Evolutionary conservation across 2,329 filamentous ascomycete species (phyloP).

Genomic region (Phyllosticta paracitricarpa): DNA sequence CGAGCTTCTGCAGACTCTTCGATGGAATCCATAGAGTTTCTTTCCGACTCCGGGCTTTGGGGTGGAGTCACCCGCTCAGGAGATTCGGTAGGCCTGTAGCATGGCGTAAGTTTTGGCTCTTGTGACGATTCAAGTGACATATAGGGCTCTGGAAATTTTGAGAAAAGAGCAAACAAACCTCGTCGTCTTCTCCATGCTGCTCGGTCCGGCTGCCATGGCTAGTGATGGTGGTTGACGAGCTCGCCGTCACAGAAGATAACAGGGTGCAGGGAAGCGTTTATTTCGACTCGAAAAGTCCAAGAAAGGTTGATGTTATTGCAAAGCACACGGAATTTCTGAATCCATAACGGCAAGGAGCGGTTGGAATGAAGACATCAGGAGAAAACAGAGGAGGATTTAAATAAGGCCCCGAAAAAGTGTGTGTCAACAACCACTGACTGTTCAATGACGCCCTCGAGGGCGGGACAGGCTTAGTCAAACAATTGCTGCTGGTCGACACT

Average conservation of each 20-base stretch:
- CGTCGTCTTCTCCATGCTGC: neutral
- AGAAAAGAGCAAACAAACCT: neutral
- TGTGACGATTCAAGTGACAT: neutral
- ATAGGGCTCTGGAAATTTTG: neutral
- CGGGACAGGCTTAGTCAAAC: neutral
- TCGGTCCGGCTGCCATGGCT: neutral
- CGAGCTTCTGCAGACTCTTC: conserved; percentile 7
- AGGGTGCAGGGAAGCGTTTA: neutral
- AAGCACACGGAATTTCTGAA: neutral
- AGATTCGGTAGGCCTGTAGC: neutral
- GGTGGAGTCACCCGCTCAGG: neutral
- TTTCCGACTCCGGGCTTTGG: neutral
- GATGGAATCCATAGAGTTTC: neutral
- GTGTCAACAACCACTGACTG: neutral
- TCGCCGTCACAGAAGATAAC: neutral
- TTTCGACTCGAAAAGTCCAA: neutral
- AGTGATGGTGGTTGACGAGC: neutral
- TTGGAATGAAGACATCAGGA: neutral
- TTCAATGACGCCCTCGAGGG: neutral
- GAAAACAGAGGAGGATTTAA: neutral
- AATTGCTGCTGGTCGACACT: neutral
- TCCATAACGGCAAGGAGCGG: neutral
- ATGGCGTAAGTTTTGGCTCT: neutral
- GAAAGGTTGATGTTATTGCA: neutral
- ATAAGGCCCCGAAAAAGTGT: neutral